Conservation (phyloP, 1,284 basidiomycete genomes). For the Coniophora puteana region DNA sequence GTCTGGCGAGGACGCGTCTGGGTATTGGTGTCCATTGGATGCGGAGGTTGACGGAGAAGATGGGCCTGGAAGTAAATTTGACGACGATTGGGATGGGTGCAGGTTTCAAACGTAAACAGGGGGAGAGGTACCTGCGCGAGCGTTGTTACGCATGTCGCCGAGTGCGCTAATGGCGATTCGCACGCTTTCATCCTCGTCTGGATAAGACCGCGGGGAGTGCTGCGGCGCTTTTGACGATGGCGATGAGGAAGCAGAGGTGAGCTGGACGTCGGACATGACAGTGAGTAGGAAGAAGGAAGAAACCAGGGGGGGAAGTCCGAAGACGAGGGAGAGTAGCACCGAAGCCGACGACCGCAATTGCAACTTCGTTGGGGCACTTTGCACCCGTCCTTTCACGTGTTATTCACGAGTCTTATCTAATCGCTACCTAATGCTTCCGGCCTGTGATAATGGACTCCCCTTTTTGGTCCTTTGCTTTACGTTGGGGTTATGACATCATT, state of each 20-base stretch:
- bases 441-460: too few species aligned
- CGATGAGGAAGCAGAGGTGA: slow-evolving; percentile 15
- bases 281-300: too few species aligned
- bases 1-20: slow-evolving; percentile 21
- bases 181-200: slow-evolving; percentile 34
- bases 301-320: too few species aligned
- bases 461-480: too few species aligned
- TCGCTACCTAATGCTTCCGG: too few species aligned
- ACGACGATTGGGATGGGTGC: slow-evolving; percentile 1
- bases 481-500: too few species aligned
- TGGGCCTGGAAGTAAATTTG: background rate
- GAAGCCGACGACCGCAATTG: slow-evolving; percentile 2
- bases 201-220: slow-evolving; percentile 13
- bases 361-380: slow-evolving; percentile 6
- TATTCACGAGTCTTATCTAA: too few species aligned
- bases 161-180: slow-evolving; percentile 35
- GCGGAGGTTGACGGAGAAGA: slow-evolving; percentile 11
- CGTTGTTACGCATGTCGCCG: slow-evolving; percentile 32
- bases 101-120: background rate
- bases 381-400: slow-evolving; percentile 13
- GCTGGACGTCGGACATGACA: background rate
- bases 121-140: slow-evolving; percentile 7
- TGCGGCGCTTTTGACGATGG: too few species aligned
- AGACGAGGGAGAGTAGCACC: background rate
- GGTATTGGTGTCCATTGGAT: slow-evolving; percentile 10